Percentiles rank a stretch among this genome's conserved stretches.
Evolutionary conservation across 768 basidiomycete species (phyloP).

Genomic region (Mycena polygramma): DNA sequence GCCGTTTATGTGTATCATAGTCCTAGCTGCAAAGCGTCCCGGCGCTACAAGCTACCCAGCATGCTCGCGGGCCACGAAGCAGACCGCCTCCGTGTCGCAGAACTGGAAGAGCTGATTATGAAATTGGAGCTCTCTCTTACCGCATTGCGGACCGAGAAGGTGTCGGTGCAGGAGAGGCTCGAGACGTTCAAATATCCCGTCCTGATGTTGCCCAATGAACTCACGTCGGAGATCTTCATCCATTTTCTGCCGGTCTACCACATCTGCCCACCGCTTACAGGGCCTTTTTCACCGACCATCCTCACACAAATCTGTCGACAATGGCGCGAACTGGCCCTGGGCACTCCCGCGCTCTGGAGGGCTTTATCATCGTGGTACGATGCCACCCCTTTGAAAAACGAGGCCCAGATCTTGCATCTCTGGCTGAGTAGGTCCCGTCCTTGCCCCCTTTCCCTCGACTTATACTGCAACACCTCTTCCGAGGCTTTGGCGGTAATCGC

Average conservation of each 20-base stretch:
- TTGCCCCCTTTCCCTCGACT: neutral
- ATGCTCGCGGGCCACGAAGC: too few species aligned
- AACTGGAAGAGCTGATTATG: neutral
- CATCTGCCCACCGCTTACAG: neutral
- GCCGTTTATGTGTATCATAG: too few species aligned
- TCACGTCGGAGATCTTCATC: neutral
- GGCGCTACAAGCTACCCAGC: too few species aligned
- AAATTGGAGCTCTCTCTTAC: neutral
- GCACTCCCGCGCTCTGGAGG: constrained; percentile 3
- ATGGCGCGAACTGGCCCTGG: neutral
- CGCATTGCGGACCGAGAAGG: neutral
- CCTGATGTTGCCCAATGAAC: constrained; percentile 3
- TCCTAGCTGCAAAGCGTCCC: too few species aligned
- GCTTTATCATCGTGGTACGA: neutral
- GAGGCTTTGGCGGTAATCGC: neutral
- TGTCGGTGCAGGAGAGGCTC: neutral
- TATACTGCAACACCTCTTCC: neutral
- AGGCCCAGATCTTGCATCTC: neutral
- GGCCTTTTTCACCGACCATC: neutral
- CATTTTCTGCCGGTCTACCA: neutral
- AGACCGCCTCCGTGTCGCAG: neutral
- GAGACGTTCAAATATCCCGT: constrained; percentile 1
- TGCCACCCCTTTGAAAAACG: neutral
- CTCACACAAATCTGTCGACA: neutral
- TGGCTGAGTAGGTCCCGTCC: neutral